Conservation (phyloP, 495 filamentous ascomycete genomes). For the Cryomyces minteri region DNA sequence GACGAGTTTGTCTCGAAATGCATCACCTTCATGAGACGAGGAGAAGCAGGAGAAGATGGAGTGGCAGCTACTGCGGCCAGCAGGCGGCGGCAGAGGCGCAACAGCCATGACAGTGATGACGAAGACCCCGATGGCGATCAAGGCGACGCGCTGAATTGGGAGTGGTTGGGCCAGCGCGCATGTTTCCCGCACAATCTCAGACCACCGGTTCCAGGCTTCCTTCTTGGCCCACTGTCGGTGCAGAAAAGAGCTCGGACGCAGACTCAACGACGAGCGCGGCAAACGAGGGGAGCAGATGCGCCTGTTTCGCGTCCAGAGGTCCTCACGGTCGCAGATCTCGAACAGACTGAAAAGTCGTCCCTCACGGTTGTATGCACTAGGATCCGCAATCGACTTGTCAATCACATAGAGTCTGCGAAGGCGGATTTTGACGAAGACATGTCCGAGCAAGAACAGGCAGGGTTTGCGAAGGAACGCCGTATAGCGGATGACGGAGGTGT, state of each 20-base stretch:
- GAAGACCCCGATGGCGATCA: slow-evolving; percentile 43
- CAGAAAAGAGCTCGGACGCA: slow-evolving; percentile 60
- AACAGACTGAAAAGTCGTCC: slow-evolving; percentile 52
- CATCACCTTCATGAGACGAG: slow-evolving; percentile 63
- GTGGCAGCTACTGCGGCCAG: background rate
- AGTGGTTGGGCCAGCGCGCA: slow-evolving; percentile 56
- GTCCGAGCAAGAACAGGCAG: slow-evolving; percentile 1
- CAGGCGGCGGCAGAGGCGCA: background rate
- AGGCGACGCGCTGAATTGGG: slow-evolving; percentile 77
- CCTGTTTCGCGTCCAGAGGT: slow-evolving; percentile 50
- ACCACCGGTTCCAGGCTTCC: slow-evolving; percentile 63
- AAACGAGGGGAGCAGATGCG: slow-evolving; percentile 29
- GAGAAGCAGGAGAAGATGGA: slow-evolving; percentile 4
- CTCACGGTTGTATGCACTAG: slow-evolving; percentile 51
- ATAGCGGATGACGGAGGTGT: slow-evolving; percentile 38
- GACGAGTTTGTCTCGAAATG: slow-evolving; percentile 91
- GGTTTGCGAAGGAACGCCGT: slow-evolving; percentile 3
- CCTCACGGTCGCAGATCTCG: slow-evolving; percentile 48
- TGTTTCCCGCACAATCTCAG: slow-evolving; percentile 53
- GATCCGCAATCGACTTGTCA: slow-evolving; percentile 32
- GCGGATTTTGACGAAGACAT: slow-evolving; percentile 20
- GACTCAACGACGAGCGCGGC: slow-evolving; percentile 44
- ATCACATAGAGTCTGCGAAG: slow-evolving; percentile 21
- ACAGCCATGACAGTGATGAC: slow-evolving; percentile 15
- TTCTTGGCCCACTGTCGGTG: slow-evolving; percentile 76